phyloP scores from a whole-genome alignment of 179 eudicot genomes.

The Beta lomatogona region DNA sequence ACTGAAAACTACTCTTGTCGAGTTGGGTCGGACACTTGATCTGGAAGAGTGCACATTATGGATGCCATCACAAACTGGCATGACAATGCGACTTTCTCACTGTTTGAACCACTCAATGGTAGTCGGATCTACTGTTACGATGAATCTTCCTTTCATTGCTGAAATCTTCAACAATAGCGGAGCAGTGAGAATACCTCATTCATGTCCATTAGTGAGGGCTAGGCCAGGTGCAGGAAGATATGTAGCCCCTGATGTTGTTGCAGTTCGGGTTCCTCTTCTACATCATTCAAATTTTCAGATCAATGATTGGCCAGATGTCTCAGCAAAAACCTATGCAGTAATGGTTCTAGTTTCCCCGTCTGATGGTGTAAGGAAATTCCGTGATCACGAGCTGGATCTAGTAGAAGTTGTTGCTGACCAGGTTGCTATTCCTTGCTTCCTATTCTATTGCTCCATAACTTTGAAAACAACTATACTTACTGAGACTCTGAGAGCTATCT shows the following conservation, averaged over 20 bases:
- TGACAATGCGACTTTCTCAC: constrained; percentile 62
- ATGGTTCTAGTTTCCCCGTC: constrained; percentile 81
- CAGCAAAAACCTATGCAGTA: constrained; percentile 67
- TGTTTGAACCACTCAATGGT: constrained; percentile 54
- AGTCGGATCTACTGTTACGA: constrained; percentile 60
- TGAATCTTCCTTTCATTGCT: constrained; percentile 54
- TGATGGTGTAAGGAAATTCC: constrained; percentile 71
- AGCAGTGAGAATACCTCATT: constrained; percentile 58
- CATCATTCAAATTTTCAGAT: constrained; percentile 76
- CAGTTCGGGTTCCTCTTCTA: constrained; percentile 80
- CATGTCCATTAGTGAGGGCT: constrained; percentile 60
- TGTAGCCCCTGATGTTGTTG: constrained; percentile 66
- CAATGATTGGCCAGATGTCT: constrained; percentile 69
- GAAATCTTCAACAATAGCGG: constrained; percentile 58
- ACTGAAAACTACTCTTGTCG: constrained; percentile 69
- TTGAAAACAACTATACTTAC: background rate
- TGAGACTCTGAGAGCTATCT: background rate
- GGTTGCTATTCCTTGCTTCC: constrained; percentile 40
- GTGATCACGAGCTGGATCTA: constrained; percentile 82
- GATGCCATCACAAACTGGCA: constrained; percentile 77
- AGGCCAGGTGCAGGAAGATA: constrained; percentile 54
- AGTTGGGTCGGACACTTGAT: constrained; percentile 70
- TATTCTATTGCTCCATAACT: background rate
- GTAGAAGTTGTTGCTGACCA: constrained; percentile 91
- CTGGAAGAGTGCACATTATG: constrained; percentile 77